phyloP scores from a whole-genome alignment of 208 protist genomes.

The Plasmodiophora brassicae region DNA sequence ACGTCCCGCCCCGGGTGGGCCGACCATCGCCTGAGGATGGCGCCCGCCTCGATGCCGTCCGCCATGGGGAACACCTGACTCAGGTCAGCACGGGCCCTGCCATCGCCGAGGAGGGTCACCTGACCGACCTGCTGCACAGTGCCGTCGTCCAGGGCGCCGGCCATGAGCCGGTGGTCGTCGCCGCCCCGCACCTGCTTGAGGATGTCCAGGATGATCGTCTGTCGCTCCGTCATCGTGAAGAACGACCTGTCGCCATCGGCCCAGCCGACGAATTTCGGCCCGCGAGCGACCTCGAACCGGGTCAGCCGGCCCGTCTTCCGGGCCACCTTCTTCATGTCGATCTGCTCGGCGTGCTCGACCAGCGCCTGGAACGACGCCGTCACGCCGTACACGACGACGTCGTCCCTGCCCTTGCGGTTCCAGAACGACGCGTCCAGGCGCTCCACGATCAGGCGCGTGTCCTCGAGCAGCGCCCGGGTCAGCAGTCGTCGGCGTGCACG shows the following conservation, averaged over 20 bases:
- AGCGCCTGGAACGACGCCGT: neutral
- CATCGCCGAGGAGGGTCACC: too few relatives aligned
- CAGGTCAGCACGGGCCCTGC: too few relatives aligned
- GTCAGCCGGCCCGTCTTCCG: neutral
- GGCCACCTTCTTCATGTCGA: neutral
- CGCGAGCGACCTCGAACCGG: neutral
- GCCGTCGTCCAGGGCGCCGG: neutral
- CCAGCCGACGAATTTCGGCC: neutral
- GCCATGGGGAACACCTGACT: constrained; percentile 19
- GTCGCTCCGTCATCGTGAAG: neutral
- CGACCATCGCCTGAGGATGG: neutral
- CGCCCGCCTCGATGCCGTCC: neutral
- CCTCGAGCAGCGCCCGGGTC: neutral
- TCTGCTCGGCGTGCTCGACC: neutral
- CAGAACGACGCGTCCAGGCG: neutral
- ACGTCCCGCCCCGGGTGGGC: neutral
- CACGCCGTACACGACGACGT: neutral
- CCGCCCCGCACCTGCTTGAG: neutral
- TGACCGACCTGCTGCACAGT: too few relatives aligned
- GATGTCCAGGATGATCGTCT: neutral
- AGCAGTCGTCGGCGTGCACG: neutral
- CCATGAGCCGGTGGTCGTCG: neutral
- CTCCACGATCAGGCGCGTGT: neutral
- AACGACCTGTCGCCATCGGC: neutral
- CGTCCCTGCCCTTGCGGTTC: neutral